Evolutionary conservation across 768 basidiomycete genomes (phyloP).

Genomic region (Boletus subparvulus): DNA sequence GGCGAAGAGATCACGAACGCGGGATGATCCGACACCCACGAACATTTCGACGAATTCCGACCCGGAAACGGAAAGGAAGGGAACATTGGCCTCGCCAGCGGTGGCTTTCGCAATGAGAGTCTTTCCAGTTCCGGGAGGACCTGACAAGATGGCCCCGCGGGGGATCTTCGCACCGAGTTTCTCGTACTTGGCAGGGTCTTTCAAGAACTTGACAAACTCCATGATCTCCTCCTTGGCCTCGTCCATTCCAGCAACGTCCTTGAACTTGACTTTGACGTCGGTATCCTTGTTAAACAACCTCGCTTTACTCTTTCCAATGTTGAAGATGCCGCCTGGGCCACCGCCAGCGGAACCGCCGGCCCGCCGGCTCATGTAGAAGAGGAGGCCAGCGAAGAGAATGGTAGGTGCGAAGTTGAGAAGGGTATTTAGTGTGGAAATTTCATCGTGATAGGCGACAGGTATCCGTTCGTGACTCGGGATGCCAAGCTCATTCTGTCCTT

Average conservation of each 20-base stretch:
- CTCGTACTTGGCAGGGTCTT: slow-evolving; percentile 93
- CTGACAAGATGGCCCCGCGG: slow-evolving; percentile 90
- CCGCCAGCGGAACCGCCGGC: slow-evolving; percentile 59
- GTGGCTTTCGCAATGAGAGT: slow-evolving; percentile 98
- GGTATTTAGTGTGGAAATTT: slow-evolving; percentile 81
- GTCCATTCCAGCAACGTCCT: slow-evolving; percentile 99
- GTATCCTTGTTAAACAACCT: slow-evolving; percentile 97
- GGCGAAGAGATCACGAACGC: slow-evolving; percentile 96
- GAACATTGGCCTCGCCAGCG: slow-evolving; percentile 95
- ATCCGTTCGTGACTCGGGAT: slow-evolving; percentile 92
- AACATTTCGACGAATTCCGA: slow-evolving; percentile 99
- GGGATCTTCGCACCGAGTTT: slow-evolving; percentile 97
- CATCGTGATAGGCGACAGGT: slow-evolving; percentile 95
- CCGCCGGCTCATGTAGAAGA: slow-evolving; percentile 82
- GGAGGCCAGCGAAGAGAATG: slow-evolving; percentile 82
- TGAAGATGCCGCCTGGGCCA: slow-evolving; percentile 89
- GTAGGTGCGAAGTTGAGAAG: slow-evolving; percentile 94
- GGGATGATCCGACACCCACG: slow-evolving; percentile 96
- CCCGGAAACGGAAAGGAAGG: slow-evolving; percentile 97
- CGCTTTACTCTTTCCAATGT: slow-evolving; percentile 92
- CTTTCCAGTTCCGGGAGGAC: slow-evolving; percentile 97
- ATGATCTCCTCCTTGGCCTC: slow-evolving; percentile 99
- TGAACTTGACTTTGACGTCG: slow-evolving; percentile 89
- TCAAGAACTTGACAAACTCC: slow-evolving; percentile 99
- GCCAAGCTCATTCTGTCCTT: slow-evolving; percentile 88